These are phyloP conservation scores for Fusarium lateritium DNA, from an alignment of 2,329 filamentous ascomycete genomes.

Conservation along the genomic window DNA sequence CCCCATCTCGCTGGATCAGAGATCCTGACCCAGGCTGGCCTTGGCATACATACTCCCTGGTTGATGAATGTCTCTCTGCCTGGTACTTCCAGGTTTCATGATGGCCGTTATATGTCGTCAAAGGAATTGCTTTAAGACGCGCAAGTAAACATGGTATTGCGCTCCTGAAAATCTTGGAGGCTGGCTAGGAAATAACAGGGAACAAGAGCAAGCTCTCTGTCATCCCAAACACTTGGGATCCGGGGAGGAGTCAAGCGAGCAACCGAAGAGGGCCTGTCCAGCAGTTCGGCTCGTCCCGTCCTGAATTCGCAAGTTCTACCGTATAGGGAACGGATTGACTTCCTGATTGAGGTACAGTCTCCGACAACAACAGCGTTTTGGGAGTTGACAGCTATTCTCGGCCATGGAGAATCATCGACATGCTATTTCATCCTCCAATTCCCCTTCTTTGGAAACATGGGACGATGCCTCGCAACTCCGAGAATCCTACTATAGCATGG, in stretches of 20 bases:
- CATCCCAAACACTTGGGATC: conserved; percentile 41
- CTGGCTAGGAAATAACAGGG: conserved; percentile 31
- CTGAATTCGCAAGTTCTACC: conserved; percentile 47
- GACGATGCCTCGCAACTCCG: conserved; percentile 28
- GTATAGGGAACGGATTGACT: conserved; percentile 32
- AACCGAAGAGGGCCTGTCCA: conserved; percentile 36
- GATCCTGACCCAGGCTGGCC: conserved; percentile 1
- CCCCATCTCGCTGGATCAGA: conserved; percentile 41
- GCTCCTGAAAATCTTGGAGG: conserved; percentile 23
- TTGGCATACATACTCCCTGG: conserved; percentile 7
- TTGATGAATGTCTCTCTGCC: conserved; percentile 17
- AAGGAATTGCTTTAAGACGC: conserved; percentile 14
- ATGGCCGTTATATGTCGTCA: conserved; percentile 5
- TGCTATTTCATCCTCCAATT: conserved; percentile 32
- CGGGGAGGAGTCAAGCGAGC: conserved; percentile 36
- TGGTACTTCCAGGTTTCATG: conserved; percentile 14
- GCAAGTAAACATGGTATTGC: conserved; percentile 19
- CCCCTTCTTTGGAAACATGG: conserved; percentile 25
- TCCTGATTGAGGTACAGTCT: conserved; percentile 20
- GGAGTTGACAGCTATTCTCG: conserved; percentile 37
- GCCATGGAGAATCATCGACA: conserved; percentile 27
- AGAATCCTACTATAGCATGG: conserved; percentile 18
- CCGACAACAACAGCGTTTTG: conserved; percentile 30
- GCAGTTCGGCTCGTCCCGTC: conserved; percentile 49
- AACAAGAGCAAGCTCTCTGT: conserved; percentile 30